Evolutionary conservation across 2,329 filamentous ascomycete species (phyloP), one percentile per base, ranked within the genome.

Genomic region (Hypoxylon sp.): DNA sequence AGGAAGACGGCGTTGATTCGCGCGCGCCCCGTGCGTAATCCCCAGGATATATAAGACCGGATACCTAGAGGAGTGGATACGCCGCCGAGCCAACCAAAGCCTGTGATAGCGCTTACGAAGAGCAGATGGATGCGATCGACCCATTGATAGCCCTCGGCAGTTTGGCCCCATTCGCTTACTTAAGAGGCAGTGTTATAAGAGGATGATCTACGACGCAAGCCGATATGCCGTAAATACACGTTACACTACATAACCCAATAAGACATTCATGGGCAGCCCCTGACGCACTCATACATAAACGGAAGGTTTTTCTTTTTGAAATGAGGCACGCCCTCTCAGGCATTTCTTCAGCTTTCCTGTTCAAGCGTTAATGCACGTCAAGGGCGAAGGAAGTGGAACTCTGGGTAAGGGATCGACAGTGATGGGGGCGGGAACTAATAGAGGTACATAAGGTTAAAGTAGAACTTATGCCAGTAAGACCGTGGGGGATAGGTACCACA

Each of bases 61-160:
- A 64, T 60, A 3, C 25, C 25, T 27, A 47, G 39, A 43, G n/a
- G 45, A 37, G 51, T 53, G 43, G 58, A 43, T 47, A 63, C 51
- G 39, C 45, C 37, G 37, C 14, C 16, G 37, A 19, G 7, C 37
- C 52, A 55, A 47, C 58, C 50, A 56, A 30, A 37, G 48, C 45
- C 51, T 54, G 32, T 47, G 9, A 29, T 46, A 32, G 48, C 55
- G 61, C 61, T 68, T 62, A 65, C 50, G 48, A 27, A 55, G 39
- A 59, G 32, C 47, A 65, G 65, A 68, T 63, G 59, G n/a, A n/a
- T 60, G 25, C 50, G 62, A 68, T 68, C 65, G 58, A 58, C 27
- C 65, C 65, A 59, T 50, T 50, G 45, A 53, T 47, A 30, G 41
- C 41, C 39, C 29, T 47, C 62, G 62, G 65, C 62, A 68, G 58